These are phyloP conservation scores for Globisporangium ultimum DNA, from an alignment of 352 stramenopile species.

Conservation along the genomic window DNA sequence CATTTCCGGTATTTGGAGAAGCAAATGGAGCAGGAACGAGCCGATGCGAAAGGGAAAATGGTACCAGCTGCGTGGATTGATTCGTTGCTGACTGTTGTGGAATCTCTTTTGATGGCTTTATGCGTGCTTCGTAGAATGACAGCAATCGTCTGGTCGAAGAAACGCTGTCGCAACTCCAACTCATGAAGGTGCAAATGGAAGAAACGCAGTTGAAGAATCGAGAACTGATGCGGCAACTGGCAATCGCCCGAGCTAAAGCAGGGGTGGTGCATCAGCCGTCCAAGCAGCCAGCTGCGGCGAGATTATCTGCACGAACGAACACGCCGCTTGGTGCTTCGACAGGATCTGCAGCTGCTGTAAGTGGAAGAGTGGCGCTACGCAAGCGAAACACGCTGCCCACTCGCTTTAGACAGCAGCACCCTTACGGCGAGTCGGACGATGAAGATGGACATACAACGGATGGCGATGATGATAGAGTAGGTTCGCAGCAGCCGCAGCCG, in stretches of 20 bases:
- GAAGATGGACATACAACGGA: slow-evolving; percentile 6
- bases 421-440: slow-evolving; percentile 31
- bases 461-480: not conserved
- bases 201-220: slow-evolving; percentile 74
- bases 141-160: slow-evolving; percentile 50
- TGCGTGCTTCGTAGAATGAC: slow-evolving; percentile 33
- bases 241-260: slow-evolving; percentile 49
- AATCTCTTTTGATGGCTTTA: not conserved
- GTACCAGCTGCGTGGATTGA: slow-evolving; percentile 10
- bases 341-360: not conserved
- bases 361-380: not conserved
- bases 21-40: slow-evolving; percentile 30
- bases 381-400: slow-evolving; percentile 12
- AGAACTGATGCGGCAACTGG: slow-evolving; percentile 68
- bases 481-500: not conserved
- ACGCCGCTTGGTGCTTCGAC: not conserved
- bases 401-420: slow-evolving; percentile 22
- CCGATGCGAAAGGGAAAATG: slow-evolving; percentile 34
- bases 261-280: not conserved
- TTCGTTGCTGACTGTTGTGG: not conserved
- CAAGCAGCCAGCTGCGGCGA: not conserved
- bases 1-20: slow-evolving; percentile 6
- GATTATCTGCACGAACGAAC: slow-evolving; percentile 2
- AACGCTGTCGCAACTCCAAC: slow-evolving; percentile 49
- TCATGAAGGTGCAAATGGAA: slow-evolving; percentile 57